Evolutionary conservation across 2,329 filamentous ascomycete species (phyloP).

Genomic region (Helotiales sp.): DNA sequence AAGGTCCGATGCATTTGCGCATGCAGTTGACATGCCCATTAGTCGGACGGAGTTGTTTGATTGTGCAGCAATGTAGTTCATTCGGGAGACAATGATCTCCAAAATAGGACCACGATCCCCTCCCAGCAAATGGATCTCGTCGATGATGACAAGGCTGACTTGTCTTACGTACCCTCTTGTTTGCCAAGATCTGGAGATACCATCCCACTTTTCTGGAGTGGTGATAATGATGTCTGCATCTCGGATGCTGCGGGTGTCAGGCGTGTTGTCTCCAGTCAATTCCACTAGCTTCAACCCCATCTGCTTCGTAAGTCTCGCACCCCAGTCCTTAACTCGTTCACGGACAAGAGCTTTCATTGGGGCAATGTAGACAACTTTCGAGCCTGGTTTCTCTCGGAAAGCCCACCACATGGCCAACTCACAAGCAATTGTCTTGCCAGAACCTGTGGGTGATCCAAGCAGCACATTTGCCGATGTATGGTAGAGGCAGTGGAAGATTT

Average conservation of each 20-base stretch:
- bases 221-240: constrained; percentile 98
- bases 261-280: constrained; percentile 96
- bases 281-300: constrained; percentile 92
- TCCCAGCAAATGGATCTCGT: constrained; percentile 97
- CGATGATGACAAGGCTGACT: constrained; percentile 95
- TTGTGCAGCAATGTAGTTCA: constrained; percentile 98
- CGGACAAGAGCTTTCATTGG: constrained; percentile 99
- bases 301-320: constrained; percentile 76
- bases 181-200: constrained; percentile 94
- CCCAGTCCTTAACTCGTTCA: constrained; percentile 96
- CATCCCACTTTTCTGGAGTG: constrained; percentile 99
- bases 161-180: constrained; percentile 95
- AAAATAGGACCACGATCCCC: constrained; percentile 96
- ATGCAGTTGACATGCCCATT: constrained; percentile 98
- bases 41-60: constrained; percentile 88
- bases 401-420: constrained; percentile 99
- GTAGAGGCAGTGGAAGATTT: constrained; percentile 96
- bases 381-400: constrained; percentile 90
- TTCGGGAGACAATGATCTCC: constrained; percentile 90
- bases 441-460: constrained; percentile 93
- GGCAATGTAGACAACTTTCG: constrained; percentile 98
- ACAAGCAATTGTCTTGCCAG: constrained; percentile 95
- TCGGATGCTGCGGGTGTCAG: constrained; percentile 92
- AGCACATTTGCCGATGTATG: constrained; percentile 91
- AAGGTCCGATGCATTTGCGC: constrained; percentile 91